Conservation (phyloP, 1,284 basidiomycete species). For the Pyrrhoderma noxium region DNA sequence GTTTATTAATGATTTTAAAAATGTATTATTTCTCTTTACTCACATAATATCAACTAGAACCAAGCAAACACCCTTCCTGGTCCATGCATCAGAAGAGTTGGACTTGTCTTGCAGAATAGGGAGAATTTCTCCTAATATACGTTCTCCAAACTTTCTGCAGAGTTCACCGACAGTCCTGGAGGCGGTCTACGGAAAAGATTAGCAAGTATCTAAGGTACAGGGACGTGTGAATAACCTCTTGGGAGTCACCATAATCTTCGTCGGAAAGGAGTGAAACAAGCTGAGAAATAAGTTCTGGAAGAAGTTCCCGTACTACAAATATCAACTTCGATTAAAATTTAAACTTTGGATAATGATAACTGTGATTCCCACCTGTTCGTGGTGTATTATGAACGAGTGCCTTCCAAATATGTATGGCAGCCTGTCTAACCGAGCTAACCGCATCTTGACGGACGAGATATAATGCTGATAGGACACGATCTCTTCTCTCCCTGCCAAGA, state of each 20-base stretch:
- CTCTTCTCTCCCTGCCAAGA: slow-evolving; percentile 83
- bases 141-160: slow-evolving; percentile 95
- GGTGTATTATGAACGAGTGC: slow-evolving; percentile 91
- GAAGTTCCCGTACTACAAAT: slow-evolving; percentile 79
- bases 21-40: too few species aligned
- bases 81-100: slow-evolving; percentile 63
- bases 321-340: background rate
- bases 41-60: slow-evolving; percentile 86
- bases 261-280: slow-evolving; percentile 73
- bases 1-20: too few species aligned
- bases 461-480: slow-evolving; percentile 85
- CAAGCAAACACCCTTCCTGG: slow-evolving; percentile 85
- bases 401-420: slow-evolving; percentile 97
- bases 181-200: slow-evolving; percentile 54
- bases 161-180: slow-evolving; percentile 83
- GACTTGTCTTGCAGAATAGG: slow-evolving; percentile 69
- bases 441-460: slow-evolving; percentile 95
- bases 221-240: slow-evolving; percentile 59
- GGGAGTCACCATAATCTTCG: slow-evolving; percentile 71
- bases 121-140: slow-evolving; percentile 81
- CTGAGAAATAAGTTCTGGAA: slow-evolving; percentile 79
- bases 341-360: too few species aligned
- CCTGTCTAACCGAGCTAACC: slow-evolving; percentile 83
- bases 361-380: slow-evolving; percentile 52
- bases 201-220: background rate